Evolutionary conservation across 2,329 filamentous ascomycete genomes (phyloP), one percentile per base, ranked within the genome.

Genomic region (Zelopaecilomyces penicillatus): DNA sequence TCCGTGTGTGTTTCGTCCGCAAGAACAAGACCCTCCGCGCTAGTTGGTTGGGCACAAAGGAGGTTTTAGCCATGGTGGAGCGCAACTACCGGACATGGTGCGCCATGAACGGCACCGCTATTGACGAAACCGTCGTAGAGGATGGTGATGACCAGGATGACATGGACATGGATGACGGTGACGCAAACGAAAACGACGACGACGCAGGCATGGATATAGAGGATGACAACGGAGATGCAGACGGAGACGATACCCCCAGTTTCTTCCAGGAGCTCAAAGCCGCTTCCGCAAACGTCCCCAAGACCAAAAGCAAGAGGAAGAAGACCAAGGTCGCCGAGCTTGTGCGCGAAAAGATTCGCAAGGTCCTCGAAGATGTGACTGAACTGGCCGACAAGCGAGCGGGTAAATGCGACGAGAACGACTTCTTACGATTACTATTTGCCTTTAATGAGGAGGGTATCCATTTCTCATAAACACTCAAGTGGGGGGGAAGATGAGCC

Each of bases 401-500:
- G 8, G 77, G 87, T 49, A 83, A 93, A 71, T 94, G 89, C 58
- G 89, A 96, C 58, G 88, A 97, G 67, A 90, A 85, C 42, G 90
- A 95, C 57, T 97, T 96, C 60, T 67, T 98, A 61, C 83, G 82
- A 54, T 65, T 96, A 52, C 66, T 95, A 34, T 75, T 73, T 54
- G 84, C 85, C 2, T 95, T 96, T 65, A 95, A 96, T 62, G 80
- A 87, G 53, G 87, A 95, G 62, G 88, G 88, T 29, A 91, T 97
- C 48, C 91, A 96, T 68, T 97, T 97, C 63, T 85, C 79, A 50
- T 89, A 64, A 71, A 37, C 26, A 33, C 30, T 10, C 34, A 19
- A 19, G 19, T 19, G 19, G 19, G 19, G 19, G 19, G 19, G 19
- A 19, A 19, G 19, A 19, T 19, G 3, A 19, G 19, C 19, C 19